Base-by-base conservation (phyloP, 139 green algal genomes). In the Pseudopediastrum boryanum region DNA sequence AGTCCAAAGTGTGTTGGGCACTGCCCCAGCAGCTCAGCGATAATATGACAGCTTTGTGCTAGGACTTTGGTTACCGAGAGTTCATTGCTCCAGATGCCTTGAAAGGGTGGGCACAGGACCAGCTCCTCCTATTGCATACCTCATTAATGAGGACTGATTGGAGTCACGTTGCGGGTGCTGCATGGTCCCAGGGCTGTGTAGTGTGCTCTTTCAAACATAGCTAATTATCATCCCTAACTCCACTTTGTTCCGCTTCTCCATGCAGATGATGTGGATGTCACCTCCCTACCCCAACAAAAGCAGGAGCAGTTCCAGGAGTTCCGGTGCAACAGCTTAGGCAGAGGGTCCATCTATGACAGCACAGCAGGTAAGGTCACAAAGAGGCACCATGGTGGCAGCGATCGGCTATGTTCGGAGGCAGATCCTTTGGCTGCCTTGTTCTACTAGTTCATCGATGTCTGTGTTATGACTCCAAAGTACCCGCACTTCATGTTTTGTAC, bases 281-380 rank as follows among this genome's bases (percentile, higher is more conserved):
- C 71, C 36, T 54, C 46, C 39, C 41, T 75, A 39, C 62, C 25
- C 21, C 42, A 72, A 36, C 81, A 82, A 33, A 64, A 70, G 66
- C 58, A 81, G 68, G 74, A 56, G 42, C 67, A 83, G 66, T 61
- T 89, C 31, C 58, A 88, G 33, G 76, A 56, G 23, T 39, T 65
- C 19, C 79, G 86, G 41, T 92, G 87, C 80, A 63, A 72, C 78
- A 85, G 71, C 79, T 46, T 76, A 33, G 80, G 81, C 50, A 71
- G 89, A 0, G 87, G 89, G 56, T 80, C 74, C 6, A 38, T 92
- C 13, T 94, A 94, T 75, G 82, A 91, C 77, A 74, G 12, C 25
- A 23, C 44, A 21, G 78, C 75, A 42, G 77, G 82, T 83, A 39
- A 38, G 66, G 12, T 7, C 48, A 16, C 48, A 58, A 58, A n/a